phyloP scores from a whole-genome alignment of 1,284 basidiomycete species.

The Puccinia coronata region DNA sequence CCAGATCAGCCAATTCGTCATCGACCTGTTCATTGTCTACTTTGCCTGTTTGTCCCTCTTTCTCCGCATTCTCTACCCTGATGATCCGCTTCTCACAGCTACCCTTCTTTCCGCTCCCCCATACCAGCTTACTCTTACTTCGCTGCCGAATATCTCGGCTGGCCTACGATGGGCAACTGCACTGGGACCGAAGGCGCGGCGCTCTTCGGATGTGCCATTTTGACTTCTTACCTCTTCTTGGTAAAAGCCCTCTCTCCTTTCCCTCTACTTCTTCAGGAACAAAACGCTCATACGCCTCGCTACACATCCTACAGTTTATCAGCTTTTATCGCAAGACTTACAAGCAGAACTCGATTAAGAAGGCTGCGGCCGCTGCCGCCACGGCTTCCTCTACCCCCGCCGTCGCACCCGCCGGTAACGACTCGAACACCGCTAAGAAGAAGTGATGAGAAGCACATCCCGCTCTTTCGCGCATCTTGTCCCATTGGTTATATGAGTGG shows the following conservation, averaged over 20 bases:
- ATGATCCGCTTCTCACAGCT: constrained; percentile 18
- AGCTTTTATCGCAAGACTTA: constrained; percentile 60
- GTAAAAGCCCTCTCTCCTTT: constrained; percentile 67
- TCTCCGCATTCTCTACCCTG: background rate
- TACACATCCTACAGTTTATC: constrained; percentile 55
- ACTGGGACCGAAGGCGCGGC: constrained; percentile 86
- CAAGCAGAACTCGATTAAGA: constrained; percentile 53
- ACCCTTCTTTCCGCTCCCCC: constrained; percentile 34
- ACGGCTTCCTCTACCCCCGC: no score
- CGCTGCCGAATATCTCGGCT: constrained; percentile 65
- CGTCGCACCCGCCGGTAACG: background rate
- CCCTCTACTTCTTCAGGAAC: background rate
- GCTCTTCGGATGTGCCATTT: constrained; percentile 79
- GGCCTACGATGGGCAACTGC: constrained; percentile 77
- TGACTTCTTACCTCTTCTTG: constrained; percentile 83
- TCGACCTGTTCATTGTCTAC: constrained; percentile 85
- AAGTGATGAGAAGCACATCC: background rate
- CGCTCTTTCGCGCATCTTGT: no score
- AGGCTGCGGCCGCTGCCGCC: background rate
- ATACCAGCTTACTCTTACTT: constrained; percentile 79
- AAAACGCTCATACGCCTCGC: background rate
- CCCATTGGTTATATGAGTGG: no score
- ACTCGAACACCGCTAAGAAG: background rate
- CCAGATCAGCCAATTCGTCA: constrained; percentile 93
- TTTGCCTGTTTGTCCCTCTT: constrained; percentile 73